phyloP scores from a whole-genome alignment of 2,329 filamentous ascomycete species.

The Pezizomycotina sp. region DNA sequence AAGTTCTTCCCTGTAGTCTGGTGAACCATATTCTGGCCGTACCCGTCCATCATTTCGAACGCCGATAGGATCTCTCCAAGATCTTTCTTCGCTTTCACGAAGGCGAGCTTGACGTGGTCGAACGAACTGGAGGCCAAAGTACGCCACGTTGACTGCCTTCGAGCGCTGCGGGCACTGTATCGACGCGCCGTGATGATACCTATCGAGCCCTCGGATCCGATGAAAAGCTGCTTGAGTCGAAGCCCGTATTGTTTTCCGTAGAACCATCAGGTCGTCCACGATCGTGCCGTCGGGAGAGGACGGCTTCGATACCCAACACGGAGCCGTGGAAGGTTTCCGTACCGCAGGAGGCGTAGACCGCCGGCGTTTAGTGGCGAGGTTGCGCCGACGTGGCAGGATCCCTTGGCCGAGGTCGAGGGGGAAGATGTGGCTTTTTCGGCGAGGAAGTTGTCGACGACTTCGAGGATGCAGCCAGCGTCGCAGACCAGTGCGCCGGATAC shows the following conservation, averaged over 20 bases:
- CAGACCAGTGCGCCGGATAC: constrained; percentile 79
- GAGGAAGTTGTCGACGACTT: constrained; percentile 72
- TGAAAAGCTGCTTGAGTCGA: constrained; percentile 96
- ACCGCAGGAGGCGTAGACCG: constrained; percentile 72
- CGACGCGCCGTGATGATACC: constrained; percentile 85
- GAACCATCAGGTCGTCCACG: constrained; percentile 67
- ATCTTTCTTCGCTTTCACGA: constrained; percentile 73
- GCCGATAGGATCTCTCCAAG: constrained; percentile 91
- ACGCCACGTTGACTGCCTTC: constrained; percentile 81
- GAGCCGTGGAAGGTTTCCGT: constrained; percentile 89
- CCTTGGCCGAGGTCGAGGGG: constrained; percentile 94
- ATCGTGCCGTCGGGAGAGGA: constrained; percentile 86
- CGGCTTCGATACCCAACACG: constrained; percentile 81
- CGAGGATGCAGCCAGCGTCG: constrained; percentile 81
- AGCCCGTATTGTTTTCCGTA: constrained; percentile 99
- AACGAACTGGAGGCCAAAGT: constrained; percentile 78
- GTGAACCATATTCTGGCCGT: constrained; percentile 62
- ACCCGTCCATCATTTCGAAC: constrained; percentile 90
- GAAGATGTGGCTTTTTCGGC: constrained; percentile 76
- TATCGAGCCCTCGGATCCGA: constrained; percentile 86
- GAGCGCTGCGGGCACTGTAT: constrained; percentile 79
- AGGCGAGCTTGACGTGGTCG: constrained; percentile 73
- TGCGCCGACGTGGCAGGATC: constrained; percentile 87
- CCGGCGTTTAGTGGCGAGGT: constrained; percentile 95
- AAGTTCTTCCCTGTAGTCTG: constrained; percentile 58